phyloP scores from a whole-genome alignment of 148 eudicot species.

The Arctostaphylos glauca region DNA sequence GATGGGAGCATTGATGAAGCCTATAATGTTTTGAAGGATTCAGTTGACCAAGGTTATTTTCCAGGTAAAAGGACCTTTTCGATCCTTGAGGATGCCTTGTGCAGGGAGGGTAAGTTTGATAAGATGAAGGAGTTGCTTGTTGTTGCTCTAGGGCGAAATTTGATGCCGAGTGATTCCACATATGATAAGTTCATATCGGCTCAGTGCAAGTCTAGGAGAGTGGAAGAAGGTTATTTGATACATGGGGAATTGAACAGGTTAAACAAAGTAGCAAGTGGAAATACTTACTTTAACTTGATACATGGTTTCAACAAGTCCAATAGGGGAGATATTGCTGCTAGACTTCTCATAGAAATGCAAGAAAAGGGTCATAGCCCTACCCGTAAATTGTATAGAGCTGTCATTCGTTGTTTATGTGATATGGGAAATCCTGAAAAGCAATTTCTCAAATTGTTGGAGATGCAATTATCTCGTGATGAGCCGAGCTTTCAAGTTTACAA shows the following conservation, averaged over 20 bases:
- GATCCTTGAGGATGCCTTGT: constrained; percentile 65
- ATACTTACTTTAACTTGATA: constrained; percentile 57
- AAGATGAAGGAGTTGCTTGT: constrained; percentile 65
- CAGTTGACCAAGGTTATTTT: constrained; percentile 56
- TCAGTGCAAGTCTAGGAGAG: constrained; percentile 53
- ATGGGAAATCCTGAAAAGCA: constrained; percentile 55
- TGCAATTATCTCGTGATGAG: constrained; percentile 50
- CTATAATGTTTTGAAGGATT: constrained; percentile 45
- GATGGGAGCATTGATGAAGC: constrained; percentile 70
- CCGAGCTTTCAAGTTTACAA: constrained; percentile 31
- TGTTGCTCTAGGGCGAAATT: constrained; percentile 45
- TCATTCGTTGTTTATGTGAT: constrained; percentile 40
- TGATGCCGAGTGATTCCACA: constrained; percentile 32
- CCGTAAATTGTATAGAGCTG: constrained; percentile 42
- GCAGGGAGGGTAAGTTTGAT: constrained; percentile 77
- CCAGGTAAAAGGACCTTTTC: constrained; percentile 56
- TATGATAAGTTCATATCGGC: constrained; percentile 62
- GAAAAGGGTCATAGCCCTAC: constrained; percentile 58
- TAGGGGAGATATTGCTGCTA: constrained; percentile 69
- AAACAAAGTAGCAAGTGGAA: constrained; percentile 32
- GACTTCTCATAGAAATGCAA: constrained; percentile 86
- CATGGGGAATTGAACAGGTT: constrained; percentile 48
- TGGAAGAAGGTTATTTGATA: constrained; percentile 73
- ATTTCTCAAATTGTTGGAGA: constrained; percentile 53
- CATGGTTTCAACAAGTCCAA: constrained; percentile 42